phyloP scores from a whole-genome alignment of 2,329 filamentous ascomycete species.

The Seiridium unicorne region DNA sequence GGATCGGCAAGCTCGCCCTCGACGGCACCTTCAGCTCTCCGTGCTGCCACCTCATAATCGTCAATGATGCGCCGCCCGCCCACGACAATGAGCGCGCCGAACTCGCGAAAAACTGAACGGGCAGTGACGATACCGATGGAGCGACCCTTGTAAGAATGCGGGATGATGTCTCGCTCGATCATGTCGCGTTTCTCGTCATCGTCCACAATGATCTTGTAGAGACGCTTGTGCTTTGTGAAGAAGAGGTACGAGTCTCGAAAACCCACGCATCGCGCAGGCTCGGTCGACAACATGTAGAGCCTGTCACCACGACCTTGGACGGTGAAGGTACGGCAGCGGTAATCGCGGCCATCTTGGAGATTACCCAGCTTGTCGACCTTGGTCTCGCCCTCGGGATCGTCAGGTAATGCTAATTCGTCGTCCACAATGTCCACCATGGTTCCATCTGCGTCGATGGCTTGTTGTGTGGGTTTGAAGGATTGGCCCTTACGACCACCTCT shows the following conservation, averaged over 20 bases:
- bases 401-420: slow-evolving; percentile 86
- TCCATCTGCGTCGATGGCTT: slow-evolving; percentile 90
- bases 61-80: slow-evolving; percentile 83
- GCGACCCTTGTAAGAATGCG: slow-evolving; percentile 96
- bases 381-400: slow-evolving; percentile 82
- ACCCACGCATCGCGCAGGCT: slow-evolving; percentile 92
- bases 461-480: slow-evolving; percentile 73
- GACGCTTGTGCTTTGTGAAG: slow-evolving; percentile 94
- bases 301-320: slow-evolving; percentile 79
- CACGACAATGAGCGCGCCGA: slow-evolving; percentile 90
- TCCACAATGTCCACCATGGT: slow-evolving; percentile 87
- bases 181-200: slow-evolving; percentile 97
- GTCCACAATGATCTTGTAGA: slow-evolving; percentile 97
- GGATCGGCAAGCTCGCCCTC: slow-evolving; percentile 93
- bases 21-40: slow-evolving; percentile 71
- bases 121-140: slow-evolving; percentile 97
- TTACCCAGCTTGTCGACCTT: slow-evolving; percentile 92
- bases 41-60: slow-evolving; percentile 81
- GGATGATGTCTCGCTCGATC: slow-evolving; percentile 93
- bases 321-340: slow-evolving; percentile 93
- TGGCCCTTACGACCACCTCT: slow-evolving; percentile 67
- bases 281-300: slow-evolving; percentile 97
- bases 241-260: slow-evolving; percentile 98
- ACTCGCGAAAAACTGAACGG: slow-evolving; percentile 94
- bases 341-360: slow-evolving; percentile 81